Evolutionary conservation across 164 flowering plant genomes (phyloP).

Genomic region (Umbilicus rupestris): DNA sequence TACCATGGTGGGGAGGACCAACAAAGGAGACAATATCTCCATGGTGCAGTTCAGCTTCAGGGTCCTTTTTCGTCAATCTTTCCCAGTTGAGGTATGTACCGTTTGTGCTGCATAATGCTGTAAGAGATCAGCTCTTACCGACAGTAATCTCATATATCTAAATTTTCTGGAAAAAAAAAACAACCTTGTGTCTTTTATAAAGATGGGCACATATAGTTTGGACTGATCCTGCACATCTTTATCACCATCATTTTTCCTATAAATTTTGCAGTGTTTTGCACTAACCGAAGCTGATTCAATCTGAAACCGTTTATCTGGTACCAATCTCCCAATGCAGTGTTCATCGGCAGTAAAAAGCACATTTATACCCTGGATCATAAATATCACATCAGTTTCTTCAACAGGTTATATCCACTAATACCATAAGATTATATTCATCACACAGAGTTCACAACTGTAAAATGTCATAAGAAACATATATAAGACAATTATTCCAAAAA

Average conservation of each 20-base stretch:
- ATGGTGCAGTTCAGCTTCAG: constrained; percentile 52
- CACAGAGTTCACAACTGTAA: no score
- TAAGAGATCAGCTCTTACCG: constrained; percentile 2
- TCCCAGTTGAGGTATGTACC: constrained; percentile 84
- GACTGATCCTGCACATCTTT: constrained; percentile 26
- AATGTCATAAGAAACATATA: no score
- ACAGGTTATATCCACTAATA: not conserved
- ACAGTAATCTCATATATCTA: not conserved
- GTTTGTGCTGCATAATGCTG: constrained; percentile 60
- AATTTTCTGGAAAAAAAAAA: not conserved
- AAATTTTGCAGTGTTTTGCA: constrained; percentile 66
- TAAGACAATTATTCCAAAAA: no score
- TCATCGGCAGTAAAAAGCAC: constrained; percentile 59
- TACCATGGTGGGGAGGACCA: constrained; percentile 69
- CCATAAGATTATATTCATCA: not conserved
- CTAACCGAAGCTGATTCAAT: constrained; percentile 70
- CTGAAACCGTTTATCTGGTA: constrained; percentile 44
- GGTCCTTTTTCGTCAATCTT: constrained; percentile 42
- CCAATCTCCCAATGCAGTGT: constrained; percentile 68
- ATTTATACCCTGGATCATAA: constrained; percentile 54
- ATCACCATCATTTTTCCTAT: constrained; percentile 26
- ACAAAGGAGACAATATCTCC: constrained; percentile 85
- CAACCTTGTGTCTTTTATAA: constrained; percentile 82
- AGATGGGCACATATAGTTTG: constrained; percentile 21
- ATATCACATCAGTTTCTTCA: not conserved